Base-by-base conservation (phyloP, 176 grass and related monocot species). In the Oryza australiensis region DNA sequence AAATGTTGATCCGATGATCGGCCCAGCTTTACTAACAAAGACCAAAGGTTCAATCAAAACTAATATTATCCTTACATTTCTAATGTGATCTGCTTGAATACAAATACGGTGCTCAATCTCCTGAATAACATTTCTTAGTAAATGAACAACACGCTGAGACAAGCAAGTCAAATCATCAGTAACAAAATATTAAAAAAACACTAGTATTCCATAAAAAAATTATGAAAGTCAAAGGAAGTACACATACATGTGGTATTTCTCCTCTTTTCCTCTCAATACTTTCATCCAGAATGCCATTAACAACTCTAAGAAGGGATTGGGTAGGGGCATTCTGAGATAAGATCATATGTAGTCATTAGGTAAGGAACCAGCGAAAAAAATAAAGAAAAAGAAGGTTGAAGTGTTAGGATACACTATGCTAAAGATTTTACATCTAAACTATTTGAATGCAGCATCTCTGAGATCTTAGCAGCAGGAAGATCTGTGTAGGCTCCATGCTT, bases 211-310 rank as follows among this genome's bases (percentile, higher is more conserved):
- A 66, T 4, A 16, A 65, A 86, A 55, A 46, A 26, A 42, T 5
- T 16, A 18, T 72, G 14, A 66, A 71, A 82, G 23, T 16, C 9
- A 57, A 23, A 64, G 18, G 66, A 89, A 73, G 49, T 70, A 80
- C 24, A 66, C 87, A 70, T 94, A 99, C 97, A 83, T 99, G 97
- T 66, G 93, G 91, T 83, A 92, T 99, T 88, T 99, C 97, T 90
- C 91, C 97, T 94, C 90, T 94, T 87, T 95, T 99, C 80, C 87
- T 94, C 71, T 96, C 93, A 87, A 99, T 96, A 65, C 91, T 99
- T 84, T 99, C 97, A 77, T 99, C 93, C 32, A 99, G 87, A 92
- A 99, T 96, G 53, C 93, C 93, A 38, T 96, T 99, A 53, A 94
- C 82, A 67, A 92, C 91, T 81, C 93, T 96, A 64, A 99, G 89